Evolutionary conservation across 345 rosid genomes (phyloP).

Genomic region (Populus deltoides): DNA sequence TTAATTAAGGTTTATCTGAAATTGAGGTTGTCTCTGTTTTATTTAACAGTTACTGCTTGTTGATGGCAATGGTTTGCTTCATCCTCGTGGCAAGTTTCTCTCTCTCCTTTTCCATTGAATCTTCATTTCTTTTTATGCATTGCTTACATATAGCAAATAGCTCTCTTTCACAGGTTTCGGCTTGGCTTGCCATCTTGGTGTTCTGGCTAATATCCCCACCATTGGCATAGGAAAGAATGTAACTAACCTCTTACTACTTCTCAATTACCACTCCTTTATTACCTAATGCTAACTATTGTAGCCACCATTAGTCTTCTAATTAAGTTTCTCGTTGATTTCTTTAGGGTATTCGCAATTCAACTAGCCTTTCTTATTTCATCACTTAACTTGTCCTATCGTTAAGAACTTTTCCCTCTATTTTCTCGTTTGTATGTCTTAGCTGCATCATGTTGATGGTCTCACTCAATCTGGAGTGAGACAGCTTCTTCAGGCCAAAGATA

Average conservation of each 20-base stretch:
- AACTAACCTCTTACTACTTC: constrained; percentile 29
- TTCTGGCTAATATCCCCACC: constrained; percentile 71
- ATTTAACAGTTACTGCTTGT: constrained; percentile 64
- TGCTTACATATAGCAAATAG: background rate
- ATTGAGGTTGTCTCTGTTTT: background rate
- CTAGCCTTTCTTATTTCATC: background rate
- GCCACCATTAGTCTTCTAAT: too few relatives aligned
- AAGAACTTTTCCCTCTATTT: background rate
- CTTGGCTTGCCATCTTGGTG: constrained; percentile 83
- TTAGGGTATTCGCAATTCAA: background rate
- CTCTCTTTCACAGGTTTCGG: constrained; percentile 65
- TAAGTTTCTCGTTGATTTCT: too few relatives aligned
- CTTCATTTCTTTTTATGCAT: background rate
- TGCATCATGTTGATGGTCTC: constrained; percentile 87
- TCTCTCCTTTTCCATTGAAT: background rate
- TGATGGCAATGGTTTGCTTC: constrained; percentile 94
- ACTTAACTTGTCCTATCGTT: background rate
- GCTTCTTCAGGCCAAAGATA: constrained; percentile 52
- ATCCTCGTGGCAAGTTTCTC: constrained; percentile 70
- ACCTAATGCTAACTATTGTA: background rate
- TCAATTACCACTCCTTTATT: background rate
- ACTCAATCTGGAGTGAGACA: constrained; percentile 53
- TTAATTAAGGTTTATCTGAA: background rate
- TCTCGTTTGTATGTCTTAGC: constrained; percentile 34
- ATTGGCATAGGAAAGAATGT: constrained; percentile 62